phyloP scores from a whole-genome alignment of 164 flowering plant species.

The Tinospora cordifolia region DNA sequence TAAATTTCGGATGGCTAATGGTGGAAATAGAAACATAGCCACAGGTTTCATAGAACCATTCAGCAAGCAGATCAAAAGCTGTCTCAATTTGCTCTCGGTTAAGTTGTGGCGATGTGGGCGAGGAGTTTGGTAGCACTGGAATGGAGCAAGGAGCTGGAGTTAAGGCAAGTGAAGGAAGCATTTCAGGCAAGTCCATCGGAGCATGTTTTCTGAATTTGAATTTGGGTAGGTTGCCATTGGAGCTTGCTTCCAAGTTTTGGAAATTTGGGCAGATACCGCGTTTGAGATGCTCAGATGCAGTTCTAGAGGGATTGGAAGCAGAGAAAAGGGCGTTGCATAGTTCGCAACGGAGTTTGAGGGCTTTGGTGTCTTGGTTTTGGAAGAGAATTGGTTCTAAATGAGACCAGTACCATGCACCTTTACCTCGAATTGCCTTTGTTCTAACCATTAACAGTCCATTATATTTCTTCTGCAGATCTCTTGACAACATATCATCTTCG shows the following conservation, averaged over 20 bases:
- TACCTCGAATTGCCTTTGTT: constrained; percentile 56
- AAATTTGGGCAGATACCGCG: constrained; percentile 55
- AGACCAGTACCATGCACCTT: constrained; percentile 60
- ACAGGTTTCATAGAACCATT: constrained; percentile 26
- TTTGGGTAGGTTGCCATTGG: constrained; percentile 15
- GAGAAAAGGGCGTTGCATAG: constrained; percentile 39
- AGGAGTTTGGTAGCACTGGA: constrained; percentile 5
- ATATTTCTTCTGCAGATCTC: constrained; percentile 38
- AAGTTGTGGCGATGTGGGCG: constrained; percentile 11
- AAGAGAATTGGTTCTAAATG: constrained; percentile 33
- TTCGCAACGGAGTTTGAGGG: constrained; percentile 45
- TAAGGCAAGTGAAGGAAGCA: constrained; percentile 15
- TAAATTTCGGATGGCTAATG: constrained; percentile 22
- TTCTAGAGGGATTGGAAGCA: constrained; percentile 43
- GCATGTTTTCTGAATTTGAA: constrained; percentile 11
- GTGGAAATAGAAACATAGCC: constrained; percentile 22
- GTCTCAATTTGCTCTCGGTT: constrained; percentile 13
- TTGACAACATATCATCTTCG: constrained; percentile 23
- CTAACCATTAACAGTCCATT: constrained; percentile 44
- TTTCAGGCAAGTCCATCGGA: constrained; percentile 13
- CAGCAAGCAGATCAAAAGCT: constrained; percentile 21
- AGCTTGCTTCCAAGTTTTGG: constrained; percentile 1
- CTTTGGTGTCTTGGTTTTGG: constrained; percentile 42
- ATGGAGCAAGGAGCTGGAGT: constrained; percentile 18
- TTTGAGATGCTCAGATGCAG: constrained; percentile 64